Evolutionary conservation across 805 yeast species (phyloP), one percentile per base, ranked within the genome.

Genomic region (Suhomyces prunicola): DNA sequence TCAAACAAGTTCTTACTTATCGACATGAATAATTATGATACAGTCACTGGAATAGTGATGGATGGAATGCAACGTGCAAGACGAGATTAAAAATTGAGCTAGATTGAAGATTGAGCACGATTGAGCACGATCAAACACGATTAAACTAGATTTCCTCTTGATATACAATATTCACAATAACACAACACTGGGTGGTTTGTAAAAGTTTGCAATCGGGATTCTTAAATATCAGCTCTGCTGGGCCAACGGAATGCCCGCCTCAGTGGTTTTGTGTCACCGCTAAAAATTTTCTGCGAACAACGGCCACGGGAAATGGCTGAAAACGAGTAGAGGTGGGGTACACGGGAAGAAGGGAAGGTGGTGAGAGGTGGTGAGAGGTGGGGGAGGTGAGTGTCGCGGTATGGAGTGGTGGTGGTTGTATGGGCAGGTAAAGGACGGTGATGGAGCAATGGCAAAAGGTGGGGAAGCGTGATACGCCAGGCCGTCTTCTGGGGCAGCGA

Each of bases 1-100:
- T 71, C 63, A 50, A 54, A 61, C 22, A 61, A 50, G 27, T 56
- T 42, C 51, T 59, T 59, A 56, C 58, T 52, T 46, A 50, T 39
- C 24, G 46, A 50, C 49, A 45, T 50, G 4, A 36, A 24, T 10
- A 17, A 17, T 39, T n/a, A 36, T 36, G 27, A 19, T 39, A 13
- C 15, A 13, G 36, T 13, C 36, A 31, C 42, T 39, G 1, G 22
- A 39, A 5, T 29, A 8, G 13, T 29, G 13, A 29, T 9, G 19
- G 13, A 29, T 9, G 19, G 19, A 19, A 19, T 19, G 19, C 19
- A 19, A 19, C 19, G 19, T 19, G 19, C 19, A 19, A 19, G 19
- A 19, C 19, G 3, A 19, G 19, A 19, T 19, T 19, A 19, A 19
- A 29, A 29, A 29, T n/a, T n/a, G 31, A 7, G 6, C 31, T 6